Percentiles rank a stretch among this genome's conserved stretches.
Evolutionary conservation across 176 grass and related monocot genomes (phyloP).

Genomic region (Ampelocalamus luodianensis): DNA sequence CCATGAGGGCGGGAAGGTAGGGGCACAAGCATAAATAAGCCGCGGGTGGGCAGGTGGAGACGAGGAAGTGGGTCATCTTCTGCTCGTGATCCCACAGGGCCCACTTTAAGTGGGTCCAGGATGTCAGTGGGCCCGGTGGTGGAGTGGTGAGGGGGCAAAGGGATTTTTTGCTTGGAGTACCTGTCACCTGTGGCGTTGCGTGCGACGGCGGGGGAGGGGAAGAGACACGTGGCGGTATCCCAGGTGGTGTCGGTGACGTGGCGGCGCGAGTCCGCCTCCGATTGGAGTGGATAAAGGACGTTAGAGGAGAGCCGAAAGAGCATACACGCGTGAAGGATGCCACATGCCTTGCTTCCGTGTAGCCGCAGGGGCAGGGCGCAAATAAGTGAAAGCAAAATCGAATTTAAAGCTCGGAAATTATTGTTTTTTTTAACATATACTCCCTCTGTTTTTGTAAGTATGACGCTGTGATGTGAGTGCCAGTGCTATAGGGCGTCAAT

Average conservation of each 20-base stretch:
- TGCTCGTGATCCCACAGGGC: not conserved
- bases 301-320: not conserved
- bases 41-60: not conserved
- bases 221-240: slow-evolving; percentile 23
- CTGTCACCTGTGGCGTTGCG: not conserved
- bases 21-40: not conserved
- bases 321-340: slow-evolving; percentile 4
- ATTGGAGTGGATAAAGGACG: not conserved
- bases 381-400: not conserved
- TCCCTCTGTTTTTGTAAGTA: no score
- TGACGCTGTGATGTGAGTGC: no score
- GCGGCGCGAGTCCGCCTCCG: not conserved
- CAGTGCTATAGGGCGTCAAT: no score
- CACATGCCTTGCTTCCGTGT: slow-evolving; percentile 2
- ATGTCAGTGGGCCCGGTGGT: not conserved
- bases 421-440: no score
- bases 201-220: not conserved
- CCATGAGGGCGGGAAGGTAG: slow-evolving; percentile 45
- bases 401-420: not conserved
- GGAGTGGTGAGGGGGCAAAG: not conserved
- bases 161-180: slow-evolving; percentile 25
- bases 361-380: not conserved
- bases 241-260: not conserved
- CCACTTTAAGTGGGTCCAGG: not conserved
- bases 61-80: slow-evolving; percentile 1